Evolutionary conservation across 495 filamentous ascomycete species (phyloP), one percentile per base, ranked within the genome.

Genomic region (Penicillium canescens): DNA sequence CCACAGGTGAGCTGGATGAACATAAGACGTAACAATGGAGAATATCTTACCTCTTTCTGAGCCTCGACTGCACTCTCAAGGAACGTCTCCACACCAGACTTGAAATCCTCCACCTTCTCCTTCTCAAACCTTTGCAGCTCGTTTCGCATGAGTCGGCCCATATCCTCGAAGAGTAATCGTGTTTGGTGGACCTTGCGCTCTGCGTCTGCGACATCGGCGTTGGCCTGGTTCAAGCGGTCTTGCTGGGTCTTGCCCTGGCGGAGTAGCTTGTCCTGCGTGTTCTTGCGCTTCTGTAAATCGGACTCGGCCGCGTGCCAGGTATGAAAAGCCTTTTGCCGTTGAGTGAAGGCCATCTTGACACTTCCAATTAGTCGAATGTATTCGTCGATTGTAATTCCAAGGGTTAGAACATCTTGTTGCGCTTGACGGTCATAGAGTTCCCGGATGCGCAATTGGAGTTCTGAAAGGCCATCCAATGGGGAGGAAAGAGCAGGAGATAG

Each of bases 61-160:
- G 91, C 95, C 75, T 98, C 94, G 3, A 98, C 91, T 7, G 93
- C 90, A 53, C 92, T 89, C 74, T 98, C 94, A 58, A 98, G 75
- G 70, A 93, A 98, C 0, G 94, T 98, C 76, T 98, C 94, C 2
- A 98, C 93, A 0, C 91, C 95, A 54, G 88, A 92, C 77, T 98
- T 98, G 73, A 98, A 98, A 69, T 98, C 94, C 68, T 98, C 94
- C 7, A 98, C 94, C 77, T 98, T 98, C 75, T 98, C 94, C 60
- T 83, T 83, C 76, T 98, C 94, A 62, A 98, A 98, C 24, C 92
- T 79, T 56, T 98, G 94, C 54, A 98, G 78, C 70, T 98, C 94
- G 26, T 78, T 75, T 36, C 90, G 82, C 92, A 98, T 93, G 66
- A 96, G 75, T 23, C 91, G 81, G 11, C 94, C 94, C 94, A 98